These are phyloP conservation scores for Mimosa bimucronata DNA, from an alignment of 306 rosid species.

Conservation along the genomic window DNA sequence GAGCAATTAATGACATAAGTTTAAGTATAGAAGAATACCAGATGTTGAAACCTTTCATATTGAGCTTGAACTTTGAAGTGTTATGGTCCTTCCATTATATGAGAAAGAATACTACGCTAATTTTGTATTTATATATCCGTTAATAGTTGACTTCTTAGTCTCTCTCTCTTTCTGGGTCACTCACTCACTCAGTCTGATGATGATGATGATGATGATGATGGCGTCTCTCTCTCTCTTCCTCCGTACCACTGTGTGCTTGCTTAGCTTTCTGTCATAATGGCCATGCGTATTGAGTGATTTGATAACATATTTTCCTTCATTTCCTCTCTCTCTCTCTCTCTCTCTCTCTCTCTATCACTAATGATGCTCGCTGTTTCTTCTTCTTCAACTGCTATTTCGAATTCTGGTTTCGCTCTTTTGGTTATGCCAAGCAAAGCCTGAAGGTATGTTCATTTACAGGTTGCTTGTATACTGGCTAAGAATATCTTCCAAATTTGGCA, in stretches of 20 bases:
- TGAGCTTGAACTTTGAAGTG: too few species aligned
- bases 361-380: conserved; percentile 66
- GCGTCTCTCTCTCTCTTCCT: too few species aligned
- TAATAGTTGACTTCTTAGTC: not conserved
- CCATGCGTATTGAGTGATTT: not conserved
- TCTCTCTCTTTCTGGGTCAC: not conserved
- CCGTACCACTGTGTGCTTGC: not conserved
- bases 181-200: too few species aligned
- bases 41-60: too few species aligned
- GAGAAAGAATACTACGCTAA: too few species aligned
- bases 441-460: conserved; percentile 44
- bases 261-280: not conserved
- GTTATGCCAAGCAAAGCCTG: conserved; percentile 38
- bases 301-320: not conserved
- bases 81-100: too few species aligned
- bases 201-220: too few species aligned
- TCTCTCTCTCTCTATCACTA: not conserved
- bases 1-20: too few species aligned
- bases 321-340: not conserved
- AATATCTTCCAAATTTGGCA: not conserved
- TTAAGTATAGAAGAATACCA: too few species aligned
- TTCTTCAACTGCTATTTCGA: conserved; percentile 52
- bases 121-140: not conserved
- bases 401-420: conserved; percentile 37
- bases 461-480: not conserved